Evolutionary conservation across 1,284 basidiomycete species (phyloP).

Genomic region (Cryptococcus sp.): DNA sequence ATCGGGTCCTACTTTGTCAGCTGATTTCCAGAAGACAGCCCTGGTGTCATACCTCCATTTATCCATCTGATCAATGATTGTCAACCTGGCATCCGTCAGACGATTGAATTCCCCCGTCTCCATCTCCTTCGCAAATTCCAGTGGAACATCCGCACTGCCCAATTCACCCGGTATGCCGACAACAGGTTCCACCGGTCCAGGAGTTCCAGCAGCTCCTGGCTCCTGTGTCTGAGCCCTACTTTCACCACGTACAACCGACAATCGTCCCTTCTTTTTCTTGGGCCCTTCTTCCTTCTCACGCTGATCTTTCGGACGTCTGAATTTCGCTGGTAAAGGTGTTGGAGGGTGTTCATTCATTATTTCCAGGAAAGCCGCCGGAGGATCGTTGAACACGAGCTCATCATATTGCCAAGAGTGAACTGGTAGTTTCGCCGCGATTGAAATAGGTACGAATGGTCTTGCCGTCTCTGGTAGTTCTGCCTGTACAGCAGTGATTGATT

Average conservation of each 20-base stretch:
- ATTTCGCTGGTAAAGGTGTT: constrained; percentile 67
- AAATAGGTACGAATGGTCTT: constrained; percentile 12
- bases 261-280: constrained; percentile 22
- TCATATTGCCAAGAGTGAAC: constrained; percentile 99
- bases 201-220: constrained; percentile 36
- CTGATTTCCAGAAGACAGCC: background rate
- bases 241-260: constrained; percentile 1
- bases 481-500: background rate
- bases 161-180: constrained; percentile 36
- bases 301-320: constrained; percentile 48
- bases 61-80: constrained; percentile 53
- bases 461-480: constrained; percentile 1
- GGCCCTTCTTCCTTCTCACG: constrained; percentile 32
- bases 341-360: constrained; percentile 77
- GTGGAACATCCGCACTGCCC: constrained; percentile 48
- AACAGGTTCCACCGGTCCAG: constrained; percentile 55
- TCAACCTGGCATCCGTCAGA: constrained; percentile 70
- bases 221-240: constrained; percentile 11
- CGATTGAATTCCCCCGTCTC: constrained; percentile 78
- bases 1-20: constrained; percentile 21
- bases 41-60: constrained; percentile 41
- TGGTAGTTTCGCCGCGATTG: constrained; percentile 38
- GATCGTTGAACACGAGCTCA: constrained; percentile 94
- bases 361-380: constrained; percentile 81
- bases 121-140: constrained; percentile 78